A percentile compares a stretch with the other conserved stretches of the same genome.
phyloP scores from a whole-genome alignment of 257 asterid species.

The Buddleja alternifolia region DNA sequence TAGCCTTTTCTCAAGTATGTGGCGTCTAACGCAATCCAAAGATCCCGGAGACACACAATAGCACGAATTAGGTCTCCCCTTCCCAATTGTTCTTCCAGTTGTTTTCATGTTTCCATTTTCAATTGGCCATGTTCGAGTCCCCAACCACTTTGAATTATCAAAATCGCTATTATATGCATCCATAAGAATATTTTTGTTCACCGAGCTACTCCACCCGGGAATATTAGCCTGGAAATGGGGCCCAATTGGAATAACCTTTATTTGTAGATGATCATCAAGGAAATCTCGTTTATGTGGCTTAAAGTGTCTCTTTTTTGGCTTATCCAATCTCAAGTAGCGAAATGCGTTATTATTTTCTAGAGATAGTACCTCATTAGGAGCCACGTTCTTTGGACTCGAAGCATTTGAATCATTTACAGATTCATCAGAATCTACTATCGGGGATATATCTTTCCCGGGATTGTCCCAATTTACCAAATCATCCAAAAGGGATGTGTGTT shows the following conservation, averaged over 20 bases:
- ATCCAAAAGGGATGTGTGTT: conserved; percentile 24
- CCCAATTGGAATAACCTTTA: conserved; percentile 48
- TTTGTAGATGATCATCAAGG: conserved; percentile 38
- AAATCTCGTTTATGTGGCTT: conserved; percentile 35
- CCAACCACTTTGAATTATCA: conserved; percentile 50
- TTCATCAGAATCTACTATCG: conserved; percentile 44
- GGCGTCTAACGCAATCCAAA: conserved; percentile 45
- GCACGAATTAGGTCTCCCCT: conserved; percentile 54
- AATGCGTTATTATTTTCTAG: conserved; percentile 23
- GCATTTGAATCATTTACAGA: conserved; percentile 40
- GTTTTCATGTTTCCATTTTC: conserved; percentile 11
- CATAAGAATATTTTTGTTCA: conserved; percentile 1
- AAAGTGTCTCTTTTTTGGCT: conserved; percentile 28
- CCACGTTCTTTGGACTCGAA: conserved; percentile 33
- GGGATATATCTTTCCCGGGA: conserved; percentile 29
- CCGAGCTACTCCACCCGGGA: conserved; percentile 44
- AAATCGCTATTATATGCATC: conserved; percentile 18
- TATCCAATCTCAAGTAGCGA: conserved; percentile 21
- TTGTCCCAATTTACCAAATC: conserved; percentile 27
- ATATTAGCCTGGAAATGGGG: conserved; percentile 56
- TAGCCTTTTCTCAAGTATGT: conserved; percentile 47
- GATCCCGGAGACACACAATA: conserved; percentile 45
- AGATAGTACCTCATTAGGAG: conserved; percentile 20
- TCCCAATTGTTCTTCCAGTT: conserved; percentile 36
- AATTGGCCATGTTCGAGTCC: conserved; percentile 47